These are phyloP conservation scores for Saururus chinensis DNA, from an alignment of 164 flowering plant genomes.

Conservation along the genomic window DNA sequence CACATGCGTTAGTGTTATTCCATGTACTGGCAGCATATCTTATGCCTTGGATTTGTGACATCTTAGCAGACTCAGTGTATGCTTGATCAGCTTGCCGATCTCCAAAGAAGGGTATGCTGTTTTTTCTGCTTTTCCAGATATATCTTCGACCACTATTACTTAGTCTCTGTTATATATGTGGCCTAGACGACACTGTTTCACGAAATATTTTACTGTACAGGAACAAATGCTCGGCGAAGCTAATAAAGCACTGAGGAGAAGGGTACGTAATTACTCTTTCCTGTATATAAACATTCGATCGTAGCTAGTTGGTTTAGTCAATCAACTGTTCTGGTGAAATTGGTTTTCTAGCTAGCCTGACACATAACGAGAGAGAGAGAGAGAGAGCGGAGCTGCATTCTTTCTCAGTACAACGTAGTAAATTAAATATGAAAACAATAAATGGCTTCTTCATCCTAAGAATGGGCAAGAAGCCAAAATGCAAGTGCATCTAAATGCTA, in stretches of 20 bases:
- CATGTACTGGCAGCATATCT: background rate
- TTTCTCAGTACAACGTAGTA: no score
- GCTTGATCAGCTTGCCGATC: slow-evolving; percentile 79
- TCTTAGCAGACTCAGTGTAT: slow-evolving; percentile 62
- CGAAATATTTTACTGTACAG: slow-evolving; percentile 19
- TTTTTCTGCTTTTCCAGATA: background rate
- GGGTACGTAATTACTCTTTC: slow-evolving; percentile 33
- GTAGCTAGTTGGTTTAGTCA: no score
- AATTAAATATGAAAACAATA: no score
- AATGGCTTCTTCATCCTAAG: no score
- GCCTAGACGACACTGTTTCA: background rate
- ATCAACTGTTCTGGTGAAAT: no score
- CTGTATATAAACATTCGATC: no score
- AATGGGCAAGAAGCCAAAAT: no score
- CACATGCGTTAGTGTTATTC: background rate
- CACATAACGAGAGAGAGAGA: no score
- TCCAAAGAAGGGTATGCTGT: slow-evolving; percentile 54
- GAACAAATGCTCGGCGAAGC: slow-evolving; percentile 77
- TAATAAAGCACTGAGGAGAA: slow-evolving; percentile 54
- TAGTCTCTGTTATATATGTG: background rate
- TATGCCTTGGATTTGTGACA: background rate
- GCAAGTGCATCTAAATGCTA: no score
- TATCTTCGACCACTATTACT: no score
- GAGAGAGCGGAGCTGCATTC: no score
- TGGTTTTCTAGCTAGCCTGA: no score